Percentiles rank a stretch among this genome's conserved stretches.
phyloP scores from a whole-genome alignment of 768 basidiomycete species.

The Russula compacta region DNA sequence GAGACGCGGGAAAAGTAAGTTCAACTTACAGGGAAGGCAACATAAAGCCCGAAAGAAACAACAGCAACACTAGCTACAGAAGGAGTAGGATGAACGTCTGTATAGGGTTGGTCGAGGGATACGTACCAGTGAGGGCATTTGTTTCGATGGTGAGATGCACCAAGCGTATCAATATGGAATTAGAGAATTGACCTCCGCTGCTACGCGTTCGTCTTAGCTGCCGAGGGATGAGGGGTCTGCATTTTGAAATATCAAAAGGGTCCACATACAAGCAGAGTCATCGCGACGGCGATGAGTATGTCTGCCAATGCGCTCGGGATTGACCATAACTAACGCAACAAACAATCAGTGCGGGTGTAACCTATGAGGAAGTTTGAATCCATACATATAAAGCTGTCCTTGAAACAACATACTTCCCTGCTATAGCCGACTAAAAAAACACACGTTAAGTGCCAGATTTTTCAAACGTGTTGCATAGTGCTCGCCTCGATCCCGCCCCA shows the following conservation, averaged over 20 bases:
- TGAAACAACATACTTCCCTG: constrained; percentile 1
- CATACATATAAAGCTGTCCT: constrained; percentile 3
- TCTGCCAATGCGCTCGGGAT: constrained; percentile 4
- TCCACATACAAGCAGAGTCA: constrained; percentile 6
- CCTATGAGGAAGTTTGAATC: not conserved
- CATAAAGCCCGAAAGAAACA: not conserved
- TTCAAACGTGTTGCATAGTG: not conserved
- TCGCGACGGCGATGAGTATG: constrained; percentile 4
- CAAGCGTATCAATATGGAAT: constrained; percentile 17
- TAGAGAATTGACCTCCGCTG: not conserved
- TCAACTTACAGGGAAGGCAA: constrained; percentile 7
- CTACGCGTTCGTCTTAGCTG: not conserved
- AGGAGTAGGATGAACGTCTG: not conserved
- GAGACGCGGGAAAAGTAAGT: not conserved
- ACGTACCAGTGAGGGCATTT: constrained; percentile 18
- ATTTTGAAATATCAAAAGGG: not conserved
- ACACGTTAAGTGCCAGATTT: not conserved
- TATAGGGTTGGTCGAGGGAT: not conserved
- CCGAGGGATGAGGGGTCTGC: no score
- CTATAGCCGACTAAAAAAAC: not conserved
- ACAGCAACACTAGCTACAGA: constrained; percentile 2
- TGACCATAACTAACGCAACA: constrained; percentile 4
- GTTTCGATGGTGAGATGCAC: constrained; percentile 25
- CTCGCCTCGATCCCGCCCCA: constrained; percentile 13
- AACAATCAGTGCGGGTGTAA: not conserved